These are phyloP conservation scores for Termitomyces sp. DNA, from an alignment of 768 basidiomycete species.

Conservation along the genomic window DNA sequence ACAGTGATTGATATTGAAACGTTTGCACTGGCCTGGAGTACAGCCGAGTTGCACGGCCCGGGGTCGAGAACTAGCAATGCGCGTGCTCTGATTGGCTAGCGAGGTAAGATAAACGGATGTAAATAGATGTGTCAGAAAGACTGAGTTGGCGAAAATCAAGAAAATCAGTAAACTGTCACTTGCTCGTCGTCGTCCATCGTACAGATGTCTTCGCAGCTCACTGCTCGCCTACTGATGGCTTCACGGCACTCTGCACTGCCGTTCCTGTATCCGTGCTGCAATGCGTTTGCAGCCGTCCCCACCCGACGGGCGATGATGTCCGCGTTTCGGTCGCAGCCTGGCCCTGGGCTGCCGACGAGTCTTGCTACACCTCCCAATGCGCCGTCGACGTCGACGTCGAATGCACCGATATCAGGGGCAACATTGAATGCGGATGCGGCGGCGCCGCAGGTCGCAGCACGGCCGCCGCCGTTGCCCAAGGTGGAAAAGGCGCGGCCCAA, in stretches of 20 bases:
- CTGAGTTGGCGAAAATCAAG: background rate
- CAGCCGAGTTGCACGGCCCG: too few relatives aligned
- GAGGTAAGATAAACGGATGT: conserved; percentile 1
- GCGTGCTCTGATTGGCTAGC: conserved; percentile 19
- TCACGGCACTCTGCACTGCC: conserved; percentile 30
- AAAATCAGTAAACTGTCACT: conserved; percentile 1
- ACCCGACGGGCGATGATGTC: conserved; percentile 68
- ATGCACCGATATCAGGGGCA: conserved; percentile 38
- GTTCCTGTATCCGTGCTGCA: conserved; percentile 31
- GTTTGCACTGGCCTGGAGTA: too few relatives aligned
- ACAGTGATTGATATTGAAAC: too few relatives aligned
- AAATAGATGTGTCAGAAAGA: conserved; percentile 21
- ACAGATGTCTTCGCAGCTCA: conserved; percentile 28
- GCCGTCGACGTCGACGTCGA: conserved; percentile 3
- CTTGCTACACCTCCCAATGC: background rate
- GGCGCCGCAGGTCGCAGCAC: conserved; percentile 70
- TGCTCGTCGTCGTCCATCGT: background rate
- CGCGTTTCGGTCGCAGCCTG: conserved; percentile 44
- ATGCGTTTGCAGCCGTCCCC: conserved; percentile 31
- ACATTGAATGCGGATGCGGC: conserved; percentile 56
- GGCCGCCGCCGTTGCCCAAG: conserved; percentile 69
- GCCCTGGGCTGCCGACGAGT: conserved; percentile 1
- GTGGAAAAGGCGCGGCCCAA: conserved; percentile 61
- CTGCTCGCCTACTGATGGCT: conserved; percentile 28
- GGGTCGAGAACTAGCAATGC: conserved; percentile 7